Percentiles rank a stretch among this genome's conserved stretches.
phyloP scores from a whole-genome alignment of 768 basidiomycete genomes.

The Heimioporus sp. region DNA sequence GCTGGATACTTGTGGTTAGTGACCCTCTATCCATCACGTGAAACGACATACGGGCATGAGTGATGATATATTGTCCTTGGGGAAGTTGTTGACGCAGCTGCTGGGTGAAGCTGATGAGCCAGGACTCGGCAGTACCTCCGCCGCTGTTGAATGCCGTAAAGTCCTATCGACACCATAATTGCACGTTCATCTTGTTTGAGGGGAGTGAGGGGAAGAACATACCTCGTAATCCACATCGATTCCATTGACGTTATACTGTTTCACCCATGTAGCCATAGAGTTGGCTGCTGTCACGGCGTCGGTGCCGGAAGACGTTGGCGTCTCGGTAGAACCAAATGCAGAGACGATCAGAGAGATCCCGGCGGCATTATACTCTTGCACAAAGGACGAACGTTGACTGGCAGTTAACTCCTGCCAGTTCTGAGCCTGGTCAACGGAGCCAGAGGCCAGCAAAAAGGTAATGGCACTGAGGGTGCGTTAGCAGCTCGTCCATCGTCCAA shows the following conservation, averaged over 20 bases:
- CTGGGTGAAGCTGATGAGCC: slow-evolving; percentile 33
- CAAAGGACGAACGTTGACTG: slow-evolving; percentile 38
- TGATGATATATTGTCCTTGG: slow-evolving; percentile 32
- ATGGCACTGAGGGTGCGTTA: slow-evolving; percentile 29
- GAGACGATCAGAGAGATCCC: slow-evolving; percentile 61
- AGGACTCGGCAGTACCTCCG: slow-evolving; percentile 37
- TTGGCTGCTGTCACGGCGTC: slow-evolving; percentile 41
- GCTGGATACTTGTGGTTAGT: slow-evolving; percentile 8
- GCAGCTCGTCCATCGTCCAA: not conserved
- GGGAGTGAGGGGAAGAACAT: not conserved
- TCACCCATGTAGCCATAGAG: slow-evolving; percentile 46
- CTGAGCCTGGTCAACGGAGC: slow-evolving; percentile 44
- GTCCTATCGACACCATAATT: slow-evolving; percentile 20
- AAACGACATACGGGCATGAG: slow-evolving; percentile 32
- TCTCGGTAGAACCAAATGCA: slow-evolving; percentile 45
- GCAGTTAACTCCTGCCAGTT: slow-evolving; percentile 43
- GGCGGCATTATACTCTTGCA: slow-evolving; percentile 49
- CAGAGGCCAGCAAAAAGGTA: slow-evolving; percentile 41
- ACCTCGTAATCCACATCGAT: slow-evolving; percentile 56
- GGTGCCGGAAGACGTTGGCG: slow-evolving; percentile 40
- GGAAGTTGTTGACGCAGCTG: slow-evolving; percentile 32
- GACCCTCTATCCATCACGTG: not conserved
- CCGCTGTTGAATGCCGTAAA: slow-evolving; percentile 29
- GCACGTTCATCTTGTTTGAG: not conserved
- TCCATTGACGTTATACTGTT: slow-evolving; percentile 46